Base-by-base conservation (phyloP, 2,329 filamentous ascomycete genomes). In the Davidsoniella virescens region DNA sequence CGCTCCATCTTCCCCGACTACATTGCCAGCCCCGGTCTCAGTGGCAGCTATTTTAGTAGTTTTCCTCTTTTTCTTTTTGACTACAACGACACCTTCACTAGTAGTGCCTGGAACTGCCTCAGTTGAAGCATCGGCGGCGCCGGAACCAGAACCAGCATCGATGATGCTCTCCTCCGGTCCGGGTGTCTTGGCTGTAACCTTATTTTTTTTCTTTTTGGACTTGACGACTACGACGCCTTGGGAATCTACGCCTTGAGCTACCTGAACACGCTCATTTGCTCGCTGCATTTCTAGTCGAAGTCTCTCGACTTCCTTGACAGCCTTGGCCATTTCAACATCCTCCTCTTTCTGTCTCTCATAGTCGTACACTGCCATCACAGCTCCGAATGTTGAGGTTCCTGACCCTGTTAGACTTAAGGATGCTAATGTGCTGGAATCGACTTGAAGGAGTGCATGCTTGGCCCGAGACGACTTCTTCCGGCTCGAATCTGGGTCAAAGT, bases 241-340 rank as follows among this genome's bases (percentile, higher is more conserved):
- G 2, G 67, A 70, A 44, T 77, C 71, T 25, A 81, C 76, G n/a
- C 80, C 80, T 58, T 80, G 75, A 18, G 80, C 79, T 17, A 81
- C 75, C 57, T 84, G 75, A 37, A 88, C 80, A 50, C 82, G 70
- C 65, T 88, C 84, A 58, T 82, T 84, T 37, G 80, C 81, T 51
- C 84, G 70, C 65, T 88, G 84, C 87, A 96, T 94, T 65, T 94
- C 86, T 51, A 95, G 69, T 48, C 92, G 73, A 53, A 93, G 67
- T 47, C 80, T 73, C 67, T 96, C 90, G 2, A 98, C 84, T 63
- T 95, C 85, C 62, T 82, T 81, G 70, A 95, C 79, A 7, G 90
- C 92, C 59, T 78, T 79, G 42, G 78, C 79, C 86, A 95, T 94
- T 65, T 95, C 88, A 1, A 77, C 79, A 54, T 95, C 87, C 60